Evolutionary conservation across 2,329 filamentous ascomycete species (phyloP).

Genomic region (Pseudocercospora eumusae): DNA sequence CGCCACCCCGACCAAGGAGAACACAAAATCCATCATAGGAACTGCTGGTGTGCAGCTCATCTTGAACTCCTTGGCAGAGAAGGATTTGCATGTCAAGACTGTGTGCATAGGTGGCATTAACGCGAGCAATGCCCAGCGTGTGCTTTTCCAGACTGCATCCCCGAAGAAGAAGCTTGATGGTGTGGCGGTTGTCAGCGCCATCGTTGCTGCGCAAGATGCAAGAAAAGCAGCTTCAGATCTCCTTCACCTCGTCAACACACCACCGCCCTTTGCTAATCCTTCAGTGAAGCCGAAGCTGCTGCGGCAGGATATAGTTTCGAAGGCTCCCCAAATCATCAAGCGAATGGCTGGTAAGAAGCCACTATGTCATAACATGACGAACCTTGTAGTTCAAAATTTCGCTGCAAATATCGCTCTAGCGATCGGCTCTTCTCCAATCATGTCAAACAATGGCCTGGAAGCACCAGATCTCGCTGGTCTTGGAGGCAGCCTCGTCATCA

Average conservation of each 20-base stretch:
- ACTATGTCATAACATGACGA: conserved; percentile 91
- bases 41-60: conserved; percentile 69
- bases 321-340: conserved; percentile 49
- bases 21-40: conserved; percentile 80
- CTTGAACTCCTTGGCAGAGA: conserved; percentile 59
- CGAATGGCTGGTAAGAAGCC: conserved; percentile 66
- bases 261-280: conserved; percentile 40
- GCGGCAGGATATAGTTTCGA: conserved; percentile 33
- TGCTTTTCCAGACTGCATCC: conserved; percentile 68
- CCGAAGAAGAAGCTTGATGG: conserved; percentile 68
- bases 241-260: conserved; percentile 54
- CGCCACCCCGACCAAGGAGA: conserved; percentile 81
- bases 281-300: conserved; percentile 37
- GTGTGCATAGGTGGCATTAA: conserved; percentile 93
- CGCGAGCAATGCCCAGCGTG: conserved; percentile 68
- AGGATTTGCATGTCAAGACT: conserved; percentile 54
- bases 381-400: conserved; percentile 92
- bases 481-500: conserved; percentile 79
- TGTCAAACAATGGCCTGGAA: conserved; percentile 85
- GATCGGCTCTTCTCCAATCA: conserved; percentile 86
- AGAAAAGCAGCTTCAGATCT: conserved; percentile 64
- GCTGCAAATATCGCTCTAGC: conserved; percentile 86
- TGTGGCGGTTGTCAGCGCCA: conserved; percentile 85
- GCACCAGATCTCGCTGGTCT: conserved; percentile 76
- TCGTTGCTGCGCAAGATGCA: conserved; percentile 72